Evolutionary conservation across 805 yeast species (phyloP).

Genomic region (Millerago galiae): DNA sequence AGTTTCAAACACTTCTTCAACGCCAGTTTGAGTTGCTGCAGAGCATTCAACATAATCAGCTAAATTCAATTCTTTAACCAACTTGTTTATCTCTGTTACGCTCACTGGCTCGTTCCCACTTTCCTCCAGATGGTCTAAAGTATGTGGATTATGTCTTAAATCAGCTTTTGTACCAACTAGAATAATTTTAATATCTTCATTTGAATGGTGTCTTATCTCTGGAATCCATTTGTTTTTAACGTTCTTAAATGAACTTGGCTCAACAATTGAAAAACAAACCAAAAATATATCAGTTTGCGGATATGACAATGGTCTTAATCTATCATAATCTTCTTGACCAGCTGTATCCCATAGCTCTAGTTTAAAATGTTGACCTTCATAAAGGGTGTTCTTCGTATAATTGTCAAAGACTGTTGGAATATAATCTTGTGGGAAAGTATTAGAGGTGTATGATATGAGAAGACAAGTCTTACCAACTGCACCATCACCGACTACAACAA

Average conservation of each 20-base stretch:
- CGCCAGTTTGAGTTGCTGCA: slow-evolving; percentile 83
- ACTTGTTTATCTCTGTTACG: slow-evolving; percentile 51
- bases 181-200: slow-evolving; percentile 59
- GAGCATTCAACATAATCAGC: slow-evolving; percentile 80
- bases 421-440: slow-evolving; percentile 88
- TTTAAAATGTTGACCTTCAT: slow-evolving; percentile 75
- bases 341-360: slow-evolving; percentile 95
- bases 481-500: slow-evolving; percentile 92
- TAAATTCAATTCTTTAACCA: slow-evolving; percentile 69
- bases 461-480: slow-evolving; percentile 94
- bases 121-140: slow-evolving; percentile 56
- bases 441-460: slow-evolving; percentile 82
- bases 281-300: slow-evolving; percentile 89
- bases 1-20: slow-evolving; percentile 75
- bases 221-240: slow-evolving; percentile 82
- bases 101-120: slow-evolving; percentile 58
- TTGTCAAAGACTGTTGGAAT: slow-evolving; percentile 93
- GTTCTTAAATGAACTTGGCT: slow-evolving; percentile 74
- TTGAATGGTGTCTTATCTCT: slow-evolving; percentile 80
- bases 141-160: slow-evolving; percentile 73
- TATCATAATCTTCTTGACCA: slow-evolving; percentile 88
- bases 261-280: slow-evolving; percentile 78
- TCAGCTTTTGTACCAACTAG: slow-evolving; percentile 88
- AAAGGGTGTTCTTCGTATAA: slow-evolving; percentile 80
- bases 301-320: slow-evolving; percentile 82